Base-by-base conservation (phyloP, 768 basidiomycete genomes). In the Kwoniella pini region DNA sequence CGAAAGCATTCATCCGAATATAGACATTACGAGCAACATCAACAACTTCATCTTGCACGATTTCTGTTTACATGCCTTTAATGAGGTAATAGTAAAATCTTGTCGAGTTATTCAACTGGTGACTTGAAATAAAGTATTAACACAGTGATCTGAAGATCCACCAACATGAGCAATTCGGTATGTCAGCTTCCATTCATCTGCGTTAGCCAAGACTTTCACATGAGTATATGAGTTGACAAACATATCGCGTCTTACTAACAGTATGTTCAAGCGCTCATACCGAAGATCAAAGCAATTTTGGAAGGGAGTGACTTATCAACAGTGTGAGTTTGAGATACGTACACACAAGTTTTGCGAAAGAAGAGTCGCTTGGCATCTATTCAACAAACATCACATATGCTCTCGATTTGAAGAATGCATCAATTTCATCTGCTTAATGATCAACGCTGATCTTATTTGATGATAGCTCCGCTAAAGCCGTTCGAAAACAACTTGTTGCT, bases 401-500 rank as follows among this genome's bases (percentile, higher is more conserved):
- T 45, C 46, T 15, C 33, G 43, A n/a, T n/a, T n/a, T n/a, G n/a
- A n/a, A n/a, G 9, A 19, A 45, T n/a, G 6, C 43, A 9, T 10
- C 7, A n/a, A 9, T 7, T 24, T 24, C 17, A 21, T 31, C 13
- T 7, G 46, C 24, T 7, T 27, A 22, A 49, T 31, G 19, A 42
- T 22, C 11, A 31, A 26, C n/a, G 21, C 26, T 49, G 11, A 12
- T 6, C n/a, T 42, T 31, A 42, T 13, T 30, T 50, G 31, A n/a
- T 33, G 7, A 7, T 36, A 78, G 77, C 17, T 75, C 75, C 4
- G 92, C 91, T 45, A 95, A 91, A 80, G 86, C 86, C 79, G 91
- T 96, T 69, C 85, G 93, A 65, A 88, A 87, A 72, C 84, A 86
- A 74, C 80, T 92, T 63, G 68, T 84, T 57, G 56, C 62, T 4